Percentiles rank a stretch among this genome's conserved stretches.
Evolutionary conservation across 495 filamentous ascomycete genomes (phyloP).

Genomic region (Aspergillus kassunensis): DNA sequence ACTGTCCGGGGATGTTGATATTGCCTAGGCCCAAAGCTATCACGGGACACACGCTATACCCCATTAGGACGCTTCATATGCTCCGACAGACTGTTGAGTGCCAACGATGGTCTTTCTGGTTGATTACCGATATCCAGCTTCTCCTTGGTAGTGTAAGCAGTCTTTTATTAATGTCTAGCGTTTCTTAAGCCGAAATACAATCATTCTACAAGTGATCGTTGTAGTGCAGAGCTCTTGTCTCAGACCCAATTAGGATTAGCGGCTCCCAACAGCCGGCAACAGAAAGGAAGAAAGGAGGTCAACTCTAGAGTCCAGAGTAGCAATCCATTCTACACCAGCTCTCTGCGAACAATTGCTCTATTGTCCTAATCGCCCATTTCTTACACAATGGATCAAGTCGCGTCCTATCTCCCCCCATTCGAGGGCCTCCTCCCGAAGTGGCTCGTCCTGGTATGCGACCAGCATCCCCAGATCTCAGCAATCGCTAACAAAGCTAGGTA

Average conservation of each 20-base stretch:
- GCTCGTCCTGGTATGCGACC: slow-evolving; percentile 55
- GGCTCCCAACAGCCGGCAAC: neutral
- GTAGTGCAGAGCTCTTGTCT: neutral
- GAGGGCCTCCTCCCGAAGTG: slow-evolving; percentile 62
- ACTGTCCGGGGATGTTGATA: neutral
- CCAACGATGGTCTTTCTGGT: no score
- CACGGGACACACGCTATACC: neutral
- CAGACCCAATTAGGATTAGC: neutral
- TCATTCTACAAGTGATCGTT: neutral
- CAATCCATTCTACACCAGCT: no score
- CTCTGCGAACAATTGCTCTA: no score
- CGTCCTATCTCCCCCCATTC: slow-evolving; percentile 48
- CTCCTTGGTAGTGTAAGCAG: no score
- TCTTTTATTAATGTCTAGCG: no score
- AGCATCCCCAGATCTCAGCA: neutral
- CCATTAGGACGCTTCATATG: no score
- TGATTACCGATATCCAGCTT: no score
- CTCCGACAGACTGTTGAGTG: no score
- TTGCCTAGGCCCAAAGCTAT: neutral
- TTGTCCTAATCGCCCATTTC: neutral
- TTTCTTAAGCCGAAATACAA: no score
- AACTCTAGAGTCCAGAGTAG: no score
- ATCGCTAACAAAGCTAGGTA: slow-evolving; percentile 48
- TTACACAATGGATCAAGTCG: slow-evolving; percentile 27
- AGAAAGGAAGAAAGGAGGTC: no score